Conservation (phyloP, 768 basidiomycete genomes). For the Steccherinum ochraceum region DNA sequence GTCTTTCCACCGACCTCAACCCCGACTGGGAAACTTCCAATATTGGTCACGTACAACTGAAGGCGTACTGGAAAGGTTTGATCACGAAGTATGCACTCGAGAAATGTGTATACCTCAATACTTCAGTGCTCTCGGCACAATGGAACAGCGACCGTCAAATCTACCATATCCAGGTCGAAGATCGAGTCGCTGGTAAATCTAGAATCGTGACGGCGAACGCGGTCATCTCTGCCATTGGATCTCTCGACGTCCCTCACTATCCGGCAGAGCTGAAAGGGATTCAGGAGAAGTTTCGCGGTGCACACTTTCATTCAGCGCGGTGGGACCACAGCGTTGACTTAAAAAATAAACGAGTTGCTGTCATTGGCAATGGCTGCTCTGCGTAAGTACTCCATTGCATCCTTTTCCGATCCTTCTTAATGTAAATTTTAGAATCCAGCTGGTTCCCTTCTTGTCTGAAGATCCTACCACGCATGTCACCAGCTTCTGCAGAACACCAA, state of each 20-base stretch:
- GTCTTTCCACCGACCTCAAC: conserved; percentile 21
- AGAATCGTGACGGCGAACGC: conserved; percentile 16
- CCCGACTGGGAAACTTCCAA: conserved; percentile 19
- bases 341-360: conserved; percentile 21
- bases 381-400: conserved; percentile 7
- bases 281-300: conserved; percentile 17
- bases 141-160: conserved; percentile 21
- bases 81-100: conserved; percentile 15
- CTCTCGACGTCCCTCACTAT: conserved; percentile 19
- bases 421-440: conserved; percentile 17
- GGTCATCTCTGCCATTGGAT: conserved; percentile 24
- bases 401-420: neutral
- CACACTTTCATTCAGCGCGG: conserved; percentile 21
- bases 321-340: conserved; percentile 23
- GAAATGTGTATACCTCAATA: conserved; percentile 18
- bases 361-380: conserved; percentile 27
- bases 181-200: conserved; percentile 10
- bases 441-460: conserved; percentile 18
- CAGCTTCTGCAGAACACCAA: conserved; percentile 25
- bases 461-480: conserved; percentile 18
- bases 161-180: conserved; percentile 22
- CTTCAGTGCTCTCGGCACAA: conserved; percentile 20
- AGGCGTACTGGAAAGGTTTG: conserved; percentile 19
- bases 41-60: conserved; percentile 22
- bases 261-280: conserved; percentile 20